Percentiles rank a stretch among this genome's conserved stretches.
Evolutionary conservation across 1,284 basidiomycete species (phyloP).

Genomic region (Microbotryum scabiosae): DNA sequence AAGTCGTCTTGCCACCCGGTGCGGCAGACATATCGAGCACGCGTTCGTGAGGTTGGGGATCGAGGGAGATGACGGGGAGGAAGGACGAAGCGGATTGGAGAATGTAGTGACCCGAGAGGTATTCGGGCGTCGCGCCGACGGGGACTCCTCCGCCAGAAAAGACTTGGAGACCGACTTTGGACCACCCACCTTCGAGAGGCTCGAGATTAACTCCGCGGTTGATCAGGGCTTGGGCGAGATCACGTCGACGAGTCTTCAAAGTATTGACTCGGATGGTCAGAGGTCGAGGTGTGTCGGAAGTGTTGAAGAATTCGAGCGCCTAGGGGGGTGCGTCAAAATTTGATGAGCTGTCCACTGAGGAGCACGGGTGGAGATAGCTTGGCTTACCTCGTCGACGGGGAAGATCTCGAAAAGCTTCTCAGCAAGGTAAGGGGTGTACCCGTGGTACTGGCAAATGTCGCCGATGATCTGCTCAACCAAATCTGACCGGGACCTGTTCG

Average conservation of each 20-base stretch:
- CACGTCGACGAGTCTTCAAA: constrained; percentile 81
- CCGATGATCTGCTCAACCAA: constrained; percentile 79
- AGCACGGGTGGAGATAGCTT: neutral
- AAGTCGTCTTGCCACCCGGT: constrained; percentile 94
- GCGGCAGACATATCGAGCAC: constrained; percentile 98
- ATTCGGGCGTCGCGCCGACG: constrained; percentile 96
- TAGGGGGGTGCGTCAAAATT: constrained; percentile 36
- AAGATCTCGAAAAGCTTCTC: constrained; percentile 94
- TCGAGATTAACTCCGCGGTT: constrained; percentile 92
- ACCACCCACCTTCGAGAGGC: constrained; percentile 92
- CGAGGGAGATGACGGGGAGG: constrained; percentile 93
- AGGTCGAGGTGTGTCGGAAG: constrained; percentile 91
- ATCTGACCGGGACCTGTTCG: constrained; percentile 67
- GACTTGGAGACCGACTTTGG: constrained; percentile 93
- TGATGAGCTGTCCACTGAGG: neutral
- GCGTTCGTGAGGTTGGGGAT: constrained; percentile 86
- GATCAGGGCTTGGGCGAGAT: constrained; percentile 88
- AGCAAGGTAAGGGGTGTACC: constrained; percentile 91
- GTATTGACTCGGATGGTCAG: constrained; percentile 99
- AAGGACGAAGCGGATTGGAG: constrained; percentile 98
- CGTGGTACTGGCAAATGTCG: constrained; percentile 90
- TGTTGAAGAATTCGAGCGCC: constrained; percentile 98
- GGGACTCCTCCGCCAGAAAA: constrained; percentile 88
- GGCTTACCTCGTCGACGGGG: constrained; percentile 71
- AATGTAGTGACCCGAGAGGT: constrained; percentile 99